Evolutionary conservation across 352 stramenopile species (phyloP).

Genomic region (Globisporangium spiculum): DNA sequence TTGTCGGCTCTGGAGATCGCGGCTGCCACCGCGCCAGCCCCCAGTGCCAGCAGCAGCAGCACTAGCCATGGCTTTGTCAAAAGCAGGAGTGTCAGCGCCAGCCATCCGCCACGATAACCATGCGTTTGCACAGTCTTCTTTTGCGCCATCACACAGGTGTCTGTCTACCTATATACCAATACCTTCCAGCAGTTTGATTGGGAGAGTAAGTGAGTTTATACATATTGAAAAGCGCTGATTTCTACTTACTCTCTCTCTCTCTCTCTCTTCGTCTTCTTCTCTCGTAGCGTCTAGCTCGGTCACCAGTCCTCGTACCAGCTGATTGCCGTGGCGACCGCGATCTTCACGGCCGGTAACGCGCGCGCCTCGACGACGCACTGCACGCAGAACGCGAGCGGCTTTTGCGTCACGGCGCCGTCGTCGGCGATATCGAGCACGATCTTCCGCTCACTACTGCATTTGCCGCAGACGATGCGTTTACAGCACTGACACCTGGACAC

Average conservation of each 20-base stretch:
- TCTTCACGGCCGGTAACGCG: constrained; percentile 3
- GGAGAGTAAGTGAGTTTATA: too few relatives aligned
- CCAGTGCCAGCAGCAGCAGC: not conserved
- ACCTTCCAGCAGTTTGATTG: too few relatives aligned
- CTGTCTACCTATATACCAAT: too few relatives aligned
- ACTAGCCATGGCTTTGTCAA: not conserved
- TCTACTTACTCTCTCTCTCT: too few relatives aligned
- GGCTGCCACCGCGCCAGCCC: not conserved
- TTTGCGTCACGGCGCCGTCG: constrained; percentile 12
- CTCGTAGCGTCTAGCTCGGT: too few relatives aligned
- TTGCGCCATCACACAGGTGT: too few relatives aligned
- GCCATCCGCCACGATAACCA: too few relatives aligned
- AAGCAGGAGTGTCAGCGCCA: too few relatives aligned
- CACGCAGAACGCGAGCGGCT: constrained; percentile 3
- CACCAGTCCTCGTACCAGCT: not conserved
- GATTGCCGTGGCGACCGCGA: constrained; percentile 2
- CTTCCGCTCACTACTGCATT: constrained; percentile 5
- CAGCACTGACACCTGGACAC: constrained; percentile 9
- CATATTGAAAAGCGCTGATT: too few relatives aligned
- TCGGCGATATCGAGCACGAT: constrained; percentile 23
- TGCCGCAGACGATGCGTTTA: constrained; percentile 21
- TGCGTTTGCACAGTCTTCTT: too few relatives aligned
- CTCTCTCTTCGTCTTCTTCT: too few relatives aligned
- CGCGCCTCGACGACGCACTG: constrained; percentile 8
- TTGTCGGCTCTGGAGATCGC: constrained; percentile 19